Conservation (phyloP, 768 basidiomycete species). For the Boletales sp. region DNA sequence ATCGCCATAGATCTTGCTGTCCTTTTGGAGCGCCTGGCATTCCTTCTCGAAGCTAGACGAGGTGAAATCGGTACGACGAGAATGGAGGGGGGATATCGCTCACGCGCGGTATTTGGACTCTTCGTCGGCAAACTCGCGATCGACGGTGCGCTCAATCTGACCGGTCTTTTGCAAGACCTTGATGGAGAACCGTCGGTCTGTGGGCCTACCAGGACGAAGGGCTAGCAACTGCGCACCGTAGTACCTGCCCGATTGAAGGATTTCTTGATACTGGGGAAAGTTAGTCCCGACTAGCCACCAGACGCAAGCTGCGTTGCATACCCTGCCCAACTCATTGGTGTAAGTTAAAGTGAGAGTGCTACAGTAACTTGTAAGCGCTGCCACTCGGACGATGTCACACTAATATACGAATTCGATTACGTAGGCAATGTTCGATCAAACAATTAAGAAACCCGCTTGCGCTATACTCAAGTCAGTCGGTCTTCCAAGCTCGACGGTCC, state of each 20-base stretch:
- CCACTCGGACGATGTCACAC: background rate
- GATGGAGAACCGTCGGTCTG: conserved; percentile 6
- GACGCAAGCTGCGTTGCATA: conserved; percentile 16
- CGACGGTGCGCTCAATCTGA: conserved; percentile 93
- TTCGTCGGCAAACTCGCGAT: conserved; percentile 90
- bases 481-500: conserved; percentile 16
- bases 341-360: too few relatives aligned
- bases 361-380: background rate
- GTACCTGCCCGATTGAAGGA: conserved; percentile 89
- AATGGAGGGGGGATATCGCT: conserved; percentile 24
- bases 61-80: background rate
- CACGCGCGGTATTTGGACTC: conserved; percentile 88
- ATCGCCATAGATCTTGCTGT: conserved; percentile 92
- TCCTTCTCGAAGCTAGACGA: conserved; percentile 88
- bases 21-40: conserved; percentile 88
- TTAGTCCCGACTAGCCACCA: background rate
- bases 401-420: conserved; percentile 8
- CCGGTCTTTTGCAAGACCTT: conserved; percentile 97
- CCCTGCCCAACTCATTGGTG: conserved; percentile 56
- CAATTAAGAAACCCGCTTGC: background rate
- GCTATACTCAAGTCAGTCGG: conserved; percentile 14
- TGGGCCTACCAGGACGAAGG: background rate
- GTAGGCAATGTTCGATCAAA: conserved; percentile 3
- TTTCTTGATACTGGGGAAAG: conserved; percentile 76
- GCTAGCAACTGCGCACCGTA: conserved; percentile 50